Evolutionary conservation across 148 eudicot species (phyloP).

Genomic region (Amaranthus cruentus): DNA sequence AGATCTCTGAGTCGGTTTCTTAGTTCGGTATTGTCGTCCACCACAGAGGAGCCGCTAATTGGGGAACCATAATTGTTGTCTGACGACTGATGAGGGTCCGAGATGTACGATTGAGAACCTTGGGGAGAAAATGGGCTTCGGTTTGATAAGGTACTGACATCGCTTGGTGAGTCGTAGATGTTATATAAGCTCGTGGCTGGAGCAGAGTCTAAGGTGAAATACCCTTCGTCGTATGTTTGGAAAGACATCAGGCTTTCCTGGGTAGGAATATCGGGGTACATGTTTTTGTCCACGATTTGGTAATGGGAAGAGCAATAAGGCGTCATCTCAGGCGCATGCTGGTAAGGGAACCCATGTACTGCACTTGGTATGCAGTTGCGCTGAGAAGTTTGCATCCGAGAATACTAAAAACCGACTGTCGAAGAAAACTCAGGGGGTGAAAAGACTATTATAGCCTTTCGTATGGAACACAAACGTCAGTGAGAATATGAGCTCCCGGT

Average conservation of each 20-base stretch:
- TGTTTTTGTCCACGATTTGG: slow-evolving; percentile 39
- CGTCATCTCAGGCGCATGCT: slow-evolving; percentile 34
- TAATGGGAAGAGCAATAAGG: slow-evolving; percentile 36
- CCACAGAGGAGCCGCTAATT: slow-evolving; percentile 53
- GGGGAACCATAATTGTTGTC: slow-evolving; percentile 72
- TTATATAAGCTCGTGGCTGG: slow-evolving; percentile 35
- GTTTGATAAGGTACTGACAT: slow-evolving; percentile 58
- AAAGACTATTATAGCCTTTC: not conserved
- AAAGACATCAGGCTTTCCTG: slow-evolving; percentile 43
- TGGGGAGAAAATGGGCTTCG: slow-evolving; percentile 23
- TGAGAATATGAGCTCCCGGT: not conserved
- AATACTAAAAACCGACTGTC: not conserved
- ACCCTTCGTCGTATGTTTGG: slow-evolving; percentile 42
- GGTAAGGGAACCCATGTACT: slow-evolving; percentile 39
- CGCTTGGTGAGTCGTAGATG: slow-evolving; percentile 50
- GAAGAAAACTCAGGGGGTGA: not conserved
- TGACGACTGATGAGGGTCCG: slow-evolving; percentile 55
- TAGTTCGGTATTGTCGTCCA: slow-evolving; percentile 45
- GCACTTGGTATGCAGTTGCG: slow-evolving; percentile 30
- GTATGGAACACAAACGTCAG: not conserved
- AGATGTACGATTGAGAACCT: slow-evolving; percentile 57
- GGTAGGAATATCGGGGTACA: slow-evolving; percentile 28
- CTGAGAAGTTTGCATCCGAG: slow-evolving; percentile 63
- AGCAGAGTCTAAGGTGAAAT: slow-evolving; percentile 64
- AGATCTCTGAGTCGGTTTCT: slow-evolving; percentile 41